Evolutionary conservation across 306 rosid species (phyloP), one percentile per base, ranked within the genome.

Genomic region (Citrullus mucosospermus): DNA sequence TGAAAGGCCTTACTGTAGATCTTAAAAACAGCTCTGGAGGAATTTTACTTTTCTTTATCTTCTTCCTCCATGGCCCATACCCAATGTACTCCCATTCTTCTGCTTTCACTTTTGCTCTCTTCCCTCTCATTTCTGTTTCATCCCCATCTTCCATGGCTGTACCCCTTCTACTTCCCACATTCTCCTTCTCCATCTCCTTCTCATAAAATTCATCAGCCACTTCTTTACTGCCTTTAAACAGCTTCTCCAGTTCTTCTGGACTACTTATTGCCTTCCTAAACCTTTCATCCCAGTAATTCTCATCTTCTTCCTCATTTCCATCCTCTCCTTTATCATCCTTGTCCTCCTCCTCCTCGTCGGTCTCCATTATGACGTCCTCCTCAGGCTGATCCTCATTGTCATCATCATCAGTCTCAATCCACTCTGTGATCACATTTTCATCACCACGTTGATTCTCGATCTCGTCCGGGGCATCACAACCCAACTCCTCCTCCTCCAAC

Each of bases 381-480:
- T 84, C 83, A 3, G 56, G 80, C 41, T 76, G 85, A 10, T 72
- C 75, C 25, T 81, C 81, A 8, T 46, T 80, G 0, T 65, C 86
- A 3, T 18, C 84, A 61, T 79, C 85, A 38, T 80, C 86, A 67
- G 54, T 93, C 85, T 92, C 98, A 72, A 90, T 81, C 98, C 98
- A 95, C 76, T 95, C 97, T 0, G 87, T 81, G 60, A 89, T 80
- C 88, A 89, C 96, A 56, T 75, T 87, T 54, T 88, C 83, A 62
- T 87, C 85, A 43, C 84, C 78, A 38, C 59, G 61, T 15, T n/a
- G 6, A 34, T 84, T 81, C 51, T 90, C 92, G 13, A 15, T 51
- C 50, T 85, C 93, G 69, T 94, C 97, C 6, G 93, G 98, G 4
- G 98, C 97, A 85, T 94, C 98, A 80, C 98, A 94, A 13, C 98